Evolutionary conservation across 306 rosid genomes (phyloP), one percentile per base, ranked within the genome.

Genomic region (Ormosia emarginata): DNA sequence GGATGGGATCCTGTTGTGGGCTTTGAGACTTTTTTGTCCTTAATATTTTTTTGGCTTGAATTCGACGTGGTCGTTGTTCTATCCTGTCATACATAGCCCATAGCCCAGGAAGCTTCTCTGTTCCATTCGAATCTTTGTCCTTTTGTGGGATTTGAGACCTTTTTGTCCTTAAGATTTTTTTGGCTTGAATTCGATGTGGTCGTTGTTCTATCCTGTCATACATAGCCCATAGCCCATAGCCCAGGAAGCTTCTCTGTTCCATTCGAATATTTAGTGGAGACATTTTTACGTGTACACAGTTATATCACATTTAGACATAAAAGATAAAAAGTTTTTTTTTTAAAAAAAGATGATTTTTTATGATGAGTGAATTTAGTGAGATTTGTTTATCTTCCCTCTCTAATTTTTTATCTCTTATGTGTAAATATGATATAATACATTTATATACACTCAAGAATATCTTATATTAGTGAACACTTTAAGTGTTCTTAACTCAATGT

Each of bases 231-330:
- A n/a, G n/a, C n/a, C n/a, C n/a, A 65, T 32, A 30, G 67, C 62
- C 53, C 41, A 17, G 47, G 85, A 78, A 74, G 84, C 82, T 88
- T 88, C 78, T 52, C 14, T 50, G 15, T 47, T 68, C 65, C 17
- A 63, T 47, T 74, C 43, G 29, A 72, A 59, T 68, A 41, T 44
- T 73, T 74, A n/a, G n/a, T n/a, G n/a, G n/a, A n/a, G n/a, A n/a
- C n/a, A n/a, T n/a, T n/a, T n/a, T n/a, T n/a, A n/a, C n/a, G n/a
- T n/a, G n/a, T n/a, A n/a, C n/a, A n/a, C n/a, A n/a, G n/a, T n/a
- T n/a, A n/a, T n/a, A n/a, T n/a, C n/a, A n/a, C n/a, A n/a, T n/a
- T n/a, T n/a, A n/a, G n/a, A n/a, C n/a, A n/a, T n/a, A n/a, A n/a
- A n/a, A n/a, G n/a, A n/a, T n/a, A n/a, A n/a, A n/a, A n/a, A n/a